These are phyloP conservation scores for Claviceps arundinis DNA, from an alignment of 2,329 filamentous ascomycete genomes.

Conservation along the genomic window DNA sequence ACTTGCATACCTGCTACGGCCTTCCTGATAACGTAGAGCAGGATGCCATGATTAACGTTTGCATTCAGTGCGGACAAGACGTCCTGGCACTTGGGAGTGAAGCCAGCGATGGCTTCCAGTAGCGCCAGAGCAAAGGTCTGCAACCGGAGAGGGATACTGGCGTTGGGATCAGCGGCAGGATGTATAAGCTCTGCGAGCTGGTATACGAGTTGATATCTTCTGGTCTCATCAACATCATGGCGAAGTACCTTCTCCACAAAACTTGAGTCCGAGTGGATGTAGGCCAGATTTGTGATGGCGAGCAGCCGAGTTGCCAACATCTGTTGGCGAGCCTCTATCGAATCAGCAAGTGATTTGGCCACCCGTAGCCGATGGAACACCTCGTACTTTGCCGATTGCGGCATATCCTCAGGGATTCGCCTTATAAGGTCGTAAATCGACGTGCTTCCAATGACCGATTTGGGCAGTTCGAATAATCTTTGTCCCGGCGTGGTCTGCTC, in stretches of 20 bases:
- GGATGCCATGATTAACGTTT: conserved; percentile 88
- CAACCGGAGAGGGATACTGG: conserved; percentile 56
- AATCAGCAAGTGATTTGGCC: conserved; percentile 63
- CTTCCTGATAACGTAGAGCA: conserved; percentile 87
- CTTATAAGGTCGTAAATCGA: conserved; percentile 44
- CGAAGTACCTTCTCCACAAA: conserved; percentile 79
- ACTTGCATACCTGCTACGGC: conserved; percentile 69
- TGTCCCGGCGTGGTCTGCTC: conserved; percentile 29
- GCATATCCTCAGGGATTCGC: conserved; percentile 49
- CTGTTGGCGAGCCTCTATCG: conserved; percentile 54
- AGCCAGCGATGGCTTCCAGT: conserved; percentile 74
- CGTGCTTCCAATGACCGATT: conserved; percentile 36
- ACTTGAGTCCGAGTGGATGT: conserved; percentile 69
- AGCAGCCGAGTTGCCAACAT: conserved; percentile 71
- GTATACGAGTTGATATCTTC: conserved; percentile 77
- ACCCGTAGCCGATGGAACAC: conserved; percentile 70
- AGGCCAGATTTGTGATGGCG: conserved; percentile 81
- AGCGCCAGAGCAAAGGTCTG: conserved; percentile 73
- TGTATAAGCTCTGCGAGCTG: conserved; percentile 88
- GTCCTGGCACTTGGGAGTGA: conserved; percentile 63
- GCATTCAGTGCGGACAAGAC: conserved; percentile 85
- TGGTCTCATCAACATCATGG: conserved; percentile 79
- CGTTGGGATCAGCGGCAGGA: conserved; percentile 57
- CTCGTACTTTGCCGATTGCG: conserved; percentile 65
- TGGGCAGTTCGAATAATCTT: conserved; percentile 52